Evolutionary conservation across 2,329 filamentous ascomycete species (phyloP).

Genomic region (Botrytis sinoallii): DNA sequence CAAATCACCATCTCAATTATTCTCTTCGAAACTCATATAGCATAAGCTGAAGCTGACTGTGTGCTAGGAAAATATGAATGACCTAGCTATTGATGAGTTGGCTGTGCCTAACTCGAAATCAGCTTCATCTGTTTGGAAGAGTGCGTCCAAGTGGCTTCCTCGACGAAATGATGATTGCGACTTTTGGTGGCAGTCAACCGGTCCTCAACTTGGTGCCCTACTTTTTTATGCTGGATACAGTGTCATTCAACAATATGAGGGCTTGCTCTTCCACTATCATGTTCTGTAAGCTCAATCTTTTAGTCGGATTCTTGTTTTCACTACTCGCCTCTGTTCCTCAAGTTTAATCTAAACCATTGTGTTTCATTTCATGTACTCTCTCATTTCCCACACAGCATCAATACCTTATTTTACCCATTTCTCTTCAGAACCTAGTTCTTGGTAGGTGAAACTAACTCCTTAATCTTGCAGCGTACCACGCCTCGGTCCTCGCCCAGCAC

Average conservation of each 20-base stretch:
- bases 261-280: neutral
- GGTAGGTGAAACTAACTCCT: neutral
- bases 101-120: neutral
- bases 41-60: neutral
- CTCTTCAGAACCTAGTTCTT: neutral
- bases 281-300: neutral
- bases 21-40: neutral
- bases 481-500: neutral
- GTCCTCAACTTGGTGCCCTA: neutral
- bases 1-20: neutral
- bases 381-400: neutral
- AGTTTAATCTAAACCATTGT: neutral
- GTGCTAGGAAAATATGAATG: neutral
- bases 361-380: neutral
- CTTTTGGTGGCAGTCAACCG: slow-evolving; percentile 2
- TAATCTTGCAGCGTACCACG: neutral
- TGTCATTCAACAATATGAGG: neutral
- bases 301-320: neutral
- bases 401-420: neutral
- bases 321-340: neutral
- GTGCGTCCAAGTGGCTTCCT: neutral
- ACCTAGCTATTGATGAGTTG: neutral
- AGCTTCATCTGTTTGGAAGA: neutral
- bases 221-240: neutral
- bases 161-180: neutral